phyloP scores from a whole-genome alignment of 1,284 basidiomycete genomes.

The Schizopora paradoxa region DNA sequence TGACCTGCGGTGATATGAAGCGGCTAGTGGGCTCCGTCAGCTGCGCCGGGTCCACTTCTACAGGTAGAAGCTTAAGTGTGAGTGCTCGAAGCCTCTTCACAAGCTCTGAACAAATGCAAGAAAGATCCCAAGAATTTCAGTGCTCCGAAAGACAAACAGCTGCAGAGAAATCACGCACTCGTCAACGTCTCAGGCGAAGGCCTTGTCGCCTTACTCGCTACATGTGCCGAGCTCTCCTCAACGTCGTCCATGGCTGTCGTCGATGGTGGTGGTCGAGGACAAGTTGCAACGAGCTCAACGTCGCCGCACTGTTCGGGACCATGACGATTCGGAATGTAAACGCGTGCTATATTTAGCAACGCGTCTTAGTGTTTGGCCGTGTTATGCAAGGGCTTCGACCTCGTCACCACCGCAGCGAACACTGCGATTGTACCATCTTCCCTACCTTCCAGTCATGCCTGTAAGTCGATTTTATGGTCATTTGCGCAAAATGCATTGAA shows the following conservation, averaged over 20 bases:
- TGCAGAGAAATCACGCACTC: conserved; percentile 40
- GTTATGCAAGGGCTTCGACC: background rate
- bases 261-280: too few relatives aligned
- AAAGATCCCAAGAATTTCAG: conserved; percentile 1
- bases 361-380: too few relatives aligned
- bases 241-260: conserved; percentile 23
- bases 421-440: too few relatives aligned
- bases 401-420: background rate
- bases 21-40: conserved; percentile 65
- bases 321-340: too few relatives aligned
- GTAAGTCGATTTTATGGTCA: conserved; percentile 36
- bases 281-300: too few relatives aligned
- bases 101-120: conserved; percentile 48
- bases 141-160: conserved; percentile 4
- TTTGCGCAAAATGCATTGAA: background rate
- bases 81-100: conserved; percentile 77
- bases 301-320: too few relatives aligned
- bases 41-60: conserved; percentile 62
- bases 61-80: conserved; percentile 72
- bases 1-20: conserved; percentile 66
- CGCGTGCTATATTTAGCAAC: too few relatives aligned
- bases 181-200: conserved; percentile 67
- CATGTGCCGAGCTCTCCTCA: conserved; percentile 43
- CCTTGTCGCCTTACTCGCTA: conserved; percentile 42
- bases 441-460: too few relatives aligned